Evolutionary conservation across 768 basidiomycete species (phyloP), one percentile per base, ranked within the genome.

Genomic region (Naganishia onofrii): DNA sequence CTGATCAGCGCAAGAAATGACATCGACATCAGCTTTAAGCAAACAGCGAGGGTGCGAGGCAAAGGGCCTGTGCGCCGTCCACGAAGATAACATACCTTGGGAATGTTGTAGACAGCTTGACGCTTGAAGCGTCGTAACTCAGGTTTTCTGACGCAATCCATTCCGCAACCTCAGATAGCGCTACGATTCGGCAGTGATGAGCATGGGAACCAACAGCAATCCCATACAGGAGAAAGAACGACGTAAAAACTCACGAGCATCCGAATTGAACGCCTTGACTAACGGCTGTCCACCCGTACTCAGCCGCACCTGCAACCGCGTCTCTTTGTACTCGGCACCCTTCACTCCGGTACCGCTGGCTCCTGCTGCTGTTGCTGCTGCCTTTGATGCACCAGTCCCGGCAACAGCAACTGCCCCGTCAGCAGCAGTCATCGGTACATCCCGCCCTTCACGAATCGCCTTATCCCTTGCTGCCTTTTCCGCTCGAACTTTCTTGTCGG

Each of bases 391-490:
- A 2, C 48, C 57, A 10, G 42, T 44, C n/a, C 70, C 72, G 42
- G 83, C 70, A 0, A 76, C 44, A 0, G 84, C 71, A 0, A 84
- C 73, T 0, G 82, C 74, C 0, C 84, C 70, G 2, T 84, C 73
- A 9, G 82, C 74, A 5, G 83, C 72, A 0, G 78, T 57, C 0
- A 84, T 82, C 28, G 84, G 75, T 23, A 83, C 76, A n/a, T 83
- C 77, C 66, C 83, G 83, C 0, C 94, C 94, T 42, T 95, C 92
- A 36, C 94, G 86, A 8, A 94, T 78, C 0, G 93, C 94, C 79
- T 97, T 97, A 82, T 97, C 95, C 56, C 88, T 84, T 0, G 93
- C 93, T 1, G 88, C 84, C 76, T 91, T 93, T 77, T 90, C 93
- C 0, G 92, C 92, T 23, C 95, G 87, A 10, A 87, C 89, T 65